Base-by-base conservation (phyloP, 108 stramenopile genomes). In the Skeletonema potamos region DNA sequence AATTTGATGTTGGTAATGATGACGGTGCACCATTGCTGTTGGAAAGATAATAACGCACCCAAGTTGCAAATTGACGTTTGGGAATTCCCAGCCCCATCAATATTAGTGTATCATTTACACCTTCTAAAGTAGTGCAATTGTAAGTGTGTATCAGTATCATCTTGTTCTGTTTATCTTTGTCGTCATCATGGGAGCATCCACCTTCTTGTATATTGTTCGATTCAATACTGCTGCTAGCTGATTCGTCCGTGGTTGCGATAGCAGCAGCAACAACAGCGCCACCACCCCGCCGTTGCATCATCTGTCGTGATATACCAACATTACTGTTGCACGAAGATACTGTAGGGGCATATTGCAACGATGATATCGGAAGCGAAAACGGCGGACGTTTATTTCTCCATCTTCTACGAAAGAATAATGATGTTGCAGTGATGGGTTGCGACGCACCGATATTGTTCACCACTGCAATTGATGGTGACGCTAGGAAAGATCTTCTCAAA, bases 51-150 rank as follows among this genome's bases (percentile, higher is more conserved):
- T 84, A 77, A 5, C 66, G 43, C 10, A 81, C 75, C 74, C 79
- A 80, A 12, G 57, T 29, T 27, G 70, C 75, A 48, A 84, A 84
- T 48, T 76, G 65, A 24, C 48, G 56, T 61, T 29, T 48, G 1
- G 79, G 58, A 56, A 81, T 67, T 36, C 74, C 79, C 18, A 84
- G 8, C 34, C 83, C 83, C 46, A 73, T 46, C 44, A 46, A 20
- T 1, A 17, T 18, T 46, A 18, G 12, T 46, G 44, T n/a, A n/a
- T n/a, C n/a, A n/a, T n/a, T n/a, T n/a, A n/a, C n/a, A n/a, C n/a
- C n/a, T n/a, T n/a, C n/a, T n/a, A n/a, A n/a, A n/a, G n/a, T 46
- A 18, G 44, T 46, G 6, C n/a, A 46, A 46, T 46, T 46, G 3
- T 46, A 46, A 20, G 44, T 46, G 44, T 46, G 44, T 18, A 46